Base-by-base conservation (phyloP, 2,329 filamentous ascomycete species). In the Aspergillus fischeri region DNA sequence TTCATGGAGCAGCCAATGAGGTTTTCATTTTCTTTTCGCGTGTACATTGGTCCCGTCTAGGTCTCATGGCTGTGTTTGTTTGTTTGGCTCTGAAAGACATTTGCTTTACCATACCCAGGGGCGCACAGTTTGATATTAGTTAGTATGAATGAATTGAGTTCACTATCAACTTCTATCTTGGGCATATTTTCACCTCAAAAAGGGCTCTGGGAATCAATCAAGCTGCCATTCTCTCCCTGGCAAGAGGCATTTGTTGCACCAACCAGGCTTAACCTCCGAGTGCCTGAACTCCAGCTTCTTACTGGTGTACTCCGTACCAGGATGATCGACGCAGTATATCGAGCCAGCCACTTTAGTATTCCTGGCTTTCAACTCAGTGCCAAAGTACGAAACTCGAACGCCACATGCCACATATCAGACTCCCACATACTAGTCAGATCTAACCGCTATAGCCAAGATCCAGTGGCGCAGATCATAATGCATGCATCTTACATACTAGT, bases 1-100 rank as follows among this genome's bases (percentile, higher is more conserved):
- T 66, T 67, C 57, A 60, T 59, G 65, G 69, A 70, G 65, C 66
- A 70, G 65, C 66, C 67, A 64, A 64, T 65, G 57, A 32, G 54
- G 53, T 49, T 61, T 58, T 52, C 24, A 57, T 56, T 35, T 61
- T 62, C 47, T 55, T 50, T 49, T 51, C 52, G 24, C 55, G 47
- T 64, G 63, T 64, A 65, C 54, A 65, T 65, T 65, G 55, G 58
- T 60, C 60, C 63, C 61, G 63, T 65, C 62, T 62, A 61, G 63
- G 62, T 63, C 51, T 58, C 61, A 63, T 63, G 59, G 61, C 62
- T 61, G 59, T 47, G 51, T 57, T 63, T 61, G 62, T 59, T 55
- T 58, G 53, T 62, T 63, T 65, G 58, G 58, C 62, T 62, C 57
- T 61, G 63, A 65, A 38, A 64, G 60, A 65, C 60, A 64, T 65